Evolutionary conservation across 1,284 basidiomycete genomes (phyloP), one percentile per base, ranked within the genome.

Genomic region (Fomitopsis pinicola): DNA sequence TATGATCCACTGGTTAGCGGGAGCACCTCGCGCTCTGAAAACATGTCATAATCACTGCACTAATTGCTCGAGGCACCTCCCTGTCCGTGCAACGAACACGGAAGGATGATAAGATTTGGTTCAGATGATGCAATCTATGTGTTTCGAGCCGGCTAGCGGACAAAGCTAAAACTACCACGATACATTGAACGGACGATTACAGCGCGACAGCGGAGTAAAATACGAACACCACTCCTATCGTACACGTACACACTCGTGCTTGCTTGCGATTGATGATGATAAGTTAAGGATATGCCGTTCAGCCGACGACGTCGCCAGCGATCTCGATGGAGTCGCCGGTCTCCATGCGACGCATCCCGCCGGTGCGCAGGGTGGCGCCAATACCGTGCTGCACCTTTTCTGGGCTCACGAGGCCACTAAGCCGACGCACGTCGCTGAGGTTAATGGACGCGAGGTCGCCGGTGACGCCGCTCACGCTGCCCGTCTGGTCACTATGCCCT

Each of bases 281-380:
- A 50, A 54, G 35, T 54, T 54, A 54, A 12, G 33, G 22, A 40
- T 54, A 54, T 54, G 33, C 35, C 48, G 10, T 48, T 48, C 42
- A 59, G 30, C 59, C 44, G 28, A 60, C 26, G 6, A 66, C 64
- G 44, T 66, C 67, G 10, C 67, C 64, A 22, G 66, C 59, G 58
- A 68, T 65, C 58, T 66, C 64, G 19, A 68, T 63, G 17, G 64
- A 64, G 17, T 68, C 67, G 22, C 57, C 64, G 55, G 64, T 66
- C 62, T 65, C 65, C 40, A 42, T 61, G 62, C 67, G 62, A 36
- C 53, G 58, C 45, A 66, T 53, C 35, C 35, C 59, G 57, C 60
- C 59, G 42, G 58, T 55, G 35, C 63, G 60, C 30, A 56, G 54
- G 46, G 63, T 42, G 30, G 42, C 26, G 33, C 62, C 58, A 45